Percentiles rank a stretch among this genome's conserved stretches.
phyloP scores from a whole-genome alignment of 202 grass and related monocot genomes.

The Schoenoplectus triqueter region DNA sequence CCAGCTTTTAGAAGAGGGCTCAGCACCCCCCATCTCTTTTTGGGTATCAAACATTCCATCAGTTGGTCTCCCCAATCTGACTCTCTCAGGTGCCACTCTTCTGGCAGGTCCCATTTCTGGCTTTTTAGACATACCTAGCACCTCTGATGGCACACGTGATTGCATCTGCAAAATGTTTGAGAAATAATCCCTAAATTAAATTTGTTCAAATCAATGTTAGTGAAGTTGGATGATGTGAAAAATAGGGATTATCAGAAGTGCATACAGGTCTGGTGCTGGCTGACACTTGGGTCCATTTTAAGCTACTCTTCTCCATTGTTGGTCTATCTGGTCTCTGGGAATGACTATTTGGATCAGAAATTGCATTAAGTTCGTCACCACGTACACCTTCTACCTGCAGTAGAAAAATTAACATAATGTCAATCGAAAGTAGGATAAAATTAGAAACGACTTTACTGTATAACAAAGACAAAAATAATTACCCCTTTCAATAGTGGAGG shows the following conservation, averaged over 20 bases:
- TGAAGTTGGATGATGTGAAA: neutral
- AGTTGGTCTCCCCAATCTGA: constrained; percentile 27
- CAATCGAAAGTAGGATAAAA: constrained; percentile 19
- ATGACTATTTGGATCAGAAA: constrained; percentile 10
- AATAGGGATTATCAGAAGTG: neutral
- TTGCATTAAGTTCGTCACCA: constrained; percentile 29
- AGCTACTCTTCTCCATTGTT: constrained; percentile 32
- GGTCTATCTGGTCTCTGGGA: constrained; percentile 27
- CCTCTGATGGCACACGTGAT: constrained; percentile 26
- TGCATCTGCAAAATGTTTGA: constrained; percentile 27
- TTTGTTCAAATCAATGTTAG: constrained; percentile 6
- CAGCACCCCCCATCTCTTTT: constrained; percentile 35
- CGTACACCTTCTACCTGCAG: constrained; percentile 31
- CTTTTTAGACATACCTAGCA: constrained; percentile 32
- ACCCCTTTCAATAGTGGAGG: constrained; percentile 27
- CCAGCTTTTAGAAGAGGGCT: constrained; percentile 68
- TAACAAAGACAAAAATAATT: neutral
- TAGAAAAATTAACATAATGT: constrained; percentile 7
- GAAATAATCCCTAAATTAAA: neutral
- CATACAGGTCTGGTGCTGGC: constrained; percentile 41
- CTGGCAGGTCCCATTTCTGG: constrained; percentile 26
- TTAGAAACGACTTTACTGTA: neutral
- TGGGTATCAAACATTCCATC: constrained; percentile 30
- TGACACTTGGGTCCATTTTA: constrained; percentile 41
- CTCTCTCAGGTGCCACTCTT: constrained; percentile 19